Percentiles rank a stretch among this genome's conserved stretches.
These are phyloP conservation scores for Quercus agrifolia DNA, from an alignment of 306 rosid genomes.

Conservation along the genomic window DNA sequence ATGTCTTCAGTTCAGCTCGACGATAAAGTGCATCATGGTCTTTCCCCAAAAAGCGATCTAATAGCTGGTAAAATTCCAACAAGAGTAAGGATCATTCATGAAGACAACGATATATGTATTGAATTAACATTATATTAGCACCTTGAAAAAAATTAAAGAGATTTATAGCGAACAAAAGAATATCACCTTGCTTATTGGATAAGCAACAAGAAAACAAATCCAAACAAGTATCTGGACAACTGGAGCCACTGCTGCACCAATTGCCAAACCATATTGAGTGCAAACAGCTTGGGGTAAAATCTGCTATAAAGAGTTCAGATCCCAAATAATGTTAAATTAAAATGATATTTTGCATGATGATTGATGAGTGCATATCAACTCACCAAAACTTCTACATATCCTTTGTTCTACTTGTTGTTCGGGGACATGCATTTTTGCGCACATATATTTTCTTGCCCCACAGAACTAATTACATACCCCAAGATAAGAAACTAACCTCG, in stretches of 20 bases:
- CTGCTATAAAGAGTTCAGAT: conserved; percentile 32
- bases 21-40: conserved; percentile 76
- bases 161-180: background rate
- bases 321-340: background rate
- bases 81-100: conserved; percentile 1
- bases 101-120: background rate
- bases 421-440: background rate
- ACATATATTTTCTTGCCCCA: background rate
- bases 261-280: conserved; percentile 78
- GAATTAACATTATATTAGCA: background rate
- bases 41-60: conserved; percentile 77
- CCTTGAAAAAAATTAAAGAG: background rate
- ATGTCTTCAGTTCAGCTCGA: conserved; percentile 94
- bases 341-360: conserved; percentile 2
- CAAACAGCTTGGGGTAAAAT: conserved; percentile 91
- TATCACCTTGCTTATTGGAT: conserved; percentile 91
- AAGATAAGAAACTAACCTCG: conserved; percentile 54
- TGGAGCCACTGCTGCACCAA: conserved; percentile 85
- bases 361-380: too few species aligned
- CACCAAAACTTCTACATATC: background rate
- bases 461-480: background rate
- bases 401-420: background rate
- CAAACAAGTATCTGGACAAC: conserved; percentile 79
- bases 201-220: conserved; percentile 79
- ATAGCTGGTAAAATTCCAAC: conserved; percentile 47